Conservation (phyloP, 257 asterid species). For the Fraxinus quadrangulata region DNA sequence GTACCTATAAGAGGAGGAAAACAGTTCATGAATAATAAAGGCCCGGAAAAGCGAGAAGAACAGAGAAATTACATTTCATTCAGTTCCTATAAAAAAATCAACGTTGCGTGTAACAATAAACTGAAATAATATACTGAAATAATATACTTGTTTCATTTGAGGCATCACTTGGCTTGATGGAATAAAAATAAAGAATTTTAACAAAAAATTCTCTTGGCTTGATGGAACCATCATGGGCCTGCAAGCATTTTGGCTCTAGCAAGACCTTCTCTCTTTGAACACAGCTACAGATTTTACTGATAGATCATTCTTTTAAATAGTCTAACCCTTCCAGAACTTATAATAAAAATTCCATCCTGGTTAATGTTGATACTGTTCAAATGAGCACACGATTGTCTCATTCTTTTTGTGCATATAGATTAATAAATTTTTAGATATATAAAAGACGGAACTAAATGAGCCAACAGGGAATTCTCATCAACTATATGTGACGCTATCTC, state of each 20-base stretch:
- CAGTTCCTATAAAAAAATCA: slow-evolving; percentile 3
- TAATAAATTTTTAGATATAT: too few relatives aligned
- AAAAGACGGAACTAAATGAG: too few relatives aligned
- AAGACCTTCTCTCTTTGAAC: not conserved
- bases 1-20: slow-evolving; percentile 40
- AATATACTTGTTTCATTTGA: not conserved
- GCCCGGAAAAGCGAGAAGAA: not conserved
- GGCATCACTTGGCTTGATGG: slow-evolving; percentile 2
- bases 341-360: not conserved
- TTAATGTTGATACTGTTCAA: too few relatives aligned
- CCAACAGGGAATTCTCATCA: too few relatives aligned
- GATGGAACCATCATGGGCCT: too few relatives aligned
- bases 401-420: too few relatives aligned
- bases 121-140: not conserved
- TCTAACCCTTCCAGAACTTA: not conserved
- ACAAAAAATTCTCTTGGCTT: not conserved
- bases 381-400: too few relatives aligned
- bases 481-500: too few relatives aligned
- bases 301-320: not conserved
- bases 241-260: too few relatives aligned
- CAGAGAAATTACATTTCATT: not conserved
- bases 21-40: slow-evolving; percentile 2
- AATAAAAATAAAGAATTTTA: not conserved
- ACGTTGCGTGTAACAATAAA: not conserved
- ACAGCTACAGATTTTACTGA: not conserved